Conservation (phyloP, 208 protist genomes). For the Strigomonas culicis region DNA sequence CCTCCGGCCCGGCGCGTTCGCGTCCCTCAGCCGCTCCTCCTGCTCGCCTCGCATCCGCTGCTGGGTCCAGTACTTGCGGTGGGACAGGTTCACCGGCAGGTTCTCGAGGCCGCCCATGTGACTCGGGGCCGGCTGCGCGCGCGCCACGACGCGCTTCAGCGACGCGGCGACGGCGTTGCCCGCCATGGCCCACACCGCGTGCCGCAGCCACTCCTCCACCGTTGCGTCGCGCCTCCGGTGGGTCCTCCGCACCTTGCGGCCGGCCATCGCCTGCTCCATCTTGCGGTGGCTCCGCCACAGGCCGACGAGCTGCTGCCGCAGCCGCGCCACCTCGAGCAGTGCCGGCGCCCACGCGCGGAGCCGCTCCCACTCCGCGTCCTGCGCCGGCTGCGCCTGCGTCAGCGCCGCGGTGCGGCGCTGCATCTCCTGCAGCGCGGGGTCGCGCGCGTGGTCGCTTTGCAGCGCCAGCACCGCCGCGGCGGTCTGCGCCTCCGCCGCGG, state of each 20-base stretch:
- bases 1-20: neutral
- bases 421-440: neutral
- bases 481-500: neutral
- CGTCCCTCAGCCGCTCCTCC: neutral
- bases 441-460: neutral
- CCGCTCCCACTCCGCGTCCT: constrained; percentile 12
- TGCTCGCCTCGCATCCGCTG: neutral
- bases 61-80: constrained; percentile 34
- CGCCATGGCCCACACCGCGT: constrained; percentile 43
- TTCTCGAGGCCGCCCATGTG: constrained; percentile 5
- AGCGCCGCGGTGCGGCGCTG: constrained; percentile 1
- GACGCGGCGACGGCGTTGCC: constrained; percentile 51
- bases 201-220: constrained; percentile 36
- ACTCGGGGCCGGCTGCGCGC: constrained; percentile 13
- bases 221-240: constrained; percentile 2
- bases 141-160: constrained; percentile 9
- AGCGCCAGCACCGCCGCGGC: neutral
- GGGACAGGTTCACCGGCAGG: constrained; percentile 13
- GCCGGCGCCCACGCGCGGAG: neutral
- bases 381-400: neutral
- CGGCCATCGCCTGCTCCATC: neutral
- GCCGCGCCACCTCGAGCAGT: constrained; percentile 24
- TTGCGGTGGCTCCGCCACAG: constrained; percentile 14
- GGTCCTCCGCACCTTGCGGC: neutral
- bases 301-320: constrained; percentile 16